A percentile compares a stretch with the other conserved stretches of the same genome.
These are phyloP conservation scores for Phaffomyces thermotolerans DNA, from an alignment of 805 yeast genomes.

Conservation along the genomic window DNA sequence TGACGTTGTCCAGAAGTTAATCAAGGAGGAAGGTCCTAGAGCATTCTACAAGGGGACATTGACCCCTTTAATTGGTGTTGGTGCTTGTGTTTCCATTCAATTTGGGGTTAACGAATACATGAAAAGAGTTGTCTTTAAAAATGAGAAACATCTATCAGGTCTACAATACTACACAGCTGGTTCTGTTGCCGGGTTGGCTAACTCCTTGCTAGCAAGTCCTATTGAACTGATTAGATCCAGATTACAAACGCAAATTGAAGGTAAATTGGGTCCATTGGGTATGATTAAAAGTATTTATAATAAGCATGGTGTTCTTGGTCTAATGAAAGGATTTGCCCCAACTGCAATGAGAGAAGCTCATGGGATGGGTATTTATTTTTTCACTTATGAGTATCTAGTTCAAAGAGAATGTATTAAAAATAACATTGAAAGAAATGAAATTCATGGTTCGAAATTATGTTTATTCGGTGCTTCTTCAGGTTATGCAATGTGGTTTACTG, in stretches of 20 bases:
- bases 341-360: conserved; percentile 78
- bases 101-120: conserved; percentile 91
- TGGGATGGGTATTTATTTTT: conserved; percentile 84
- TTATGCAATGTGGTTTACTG: conserved; percentile 73
- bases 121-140: conserved; percentile 64
- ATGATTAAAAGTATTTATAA: conserved; percentile 52
- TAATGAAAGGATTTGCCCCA: conserved; percentile 78
- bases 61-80: conserved; percentile 93
- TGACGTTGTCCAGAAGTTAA: conserved; percentile 66
- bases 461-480: conserved; percentile 88
- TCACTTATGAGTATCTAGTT: conserved; percentile 85
- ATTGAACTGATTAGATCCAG: conserved; percentile 94
- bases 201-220: conserved; percentile 84
- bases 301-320: conserved; percentile 48
- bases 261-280: conserved; percentile 69
- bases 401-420: conserved; percentile 49
- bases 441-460: conserved; percentile 86
- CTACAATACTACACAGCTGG: conserved; percentile 78
- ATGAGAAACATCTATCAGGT: conserved; percentile 37
- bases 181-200: conserved; percentile 86
- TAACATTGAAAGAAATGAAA: conserved; percentile 51
- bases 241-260: conserved; percentile 75
- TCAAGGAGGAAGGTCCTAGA: conserved; percentile 71
- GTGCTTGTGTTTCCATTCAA: conserved; percentile 95
- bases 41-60: conserved; percentile 93